Evolutionary conservation across 768 basidiomycete genomes (phyloP), one percentile per base, ranked within the genome.

Genomic region (Phylloporus sp.): DNA sequence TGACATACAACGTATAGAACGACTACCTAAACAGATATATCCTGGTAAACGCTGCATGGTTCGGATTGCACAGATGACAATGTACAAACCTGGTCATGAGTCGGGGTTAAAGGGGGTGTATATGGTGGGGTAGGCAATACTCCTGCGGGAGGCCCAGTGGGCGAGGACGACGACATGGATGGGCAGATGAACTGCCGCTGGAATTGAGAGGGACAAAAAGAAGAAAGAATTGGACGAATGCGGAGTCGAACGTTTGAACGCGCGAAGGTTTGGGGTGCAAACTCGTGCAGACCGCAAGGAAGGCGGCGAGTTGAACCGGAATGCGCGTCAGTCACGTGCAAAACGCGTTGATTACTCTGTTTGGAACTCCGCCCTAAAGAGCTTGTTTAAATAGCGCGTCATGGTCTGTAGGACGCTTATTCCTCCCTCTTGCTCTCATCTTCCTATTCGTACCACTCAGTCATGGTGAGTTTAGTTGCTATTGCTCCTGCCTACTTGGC

Each of bases 1-100:
- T 48, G 46, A 77, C 86, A 59, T 70, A 88, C 88, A 50, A 88
- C 86, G 59, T 87, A 89, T 57, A 89, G 72, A 29, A 87, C 81
- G 38, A 88, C 84, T 50, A 84, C 79, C 88, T 88, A 69, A 27
- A 58, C 49, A 50, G 47, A 45, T 46, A 50, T 40, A 55, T 41
- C 40, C 50, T 57, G 22, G 59, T 67, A 55, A 59, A 55, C 52
- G 55, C 49, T 56, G 42, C 59, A 53, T 56, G 49, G 51, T 60
- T 55, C 45, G 52, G 52, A 52, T 15, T 34, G 53, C 52, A 54
- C 52, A 41, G 48, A 63, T 45, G 48, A 36, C 29, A 56, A 50
- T 54, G 49, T 43, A 72, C 80, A 47, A 54, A 84, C 86, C 77
- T 90, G 87, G 72, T 88, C 84, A 62, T 79, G 82, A 18, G 84